Evolutionary conservation across 208 protist species (phyloP), one percentile per base, ranked within the genome.

Genomic region (Novymonas esmeraldas): DNA sequence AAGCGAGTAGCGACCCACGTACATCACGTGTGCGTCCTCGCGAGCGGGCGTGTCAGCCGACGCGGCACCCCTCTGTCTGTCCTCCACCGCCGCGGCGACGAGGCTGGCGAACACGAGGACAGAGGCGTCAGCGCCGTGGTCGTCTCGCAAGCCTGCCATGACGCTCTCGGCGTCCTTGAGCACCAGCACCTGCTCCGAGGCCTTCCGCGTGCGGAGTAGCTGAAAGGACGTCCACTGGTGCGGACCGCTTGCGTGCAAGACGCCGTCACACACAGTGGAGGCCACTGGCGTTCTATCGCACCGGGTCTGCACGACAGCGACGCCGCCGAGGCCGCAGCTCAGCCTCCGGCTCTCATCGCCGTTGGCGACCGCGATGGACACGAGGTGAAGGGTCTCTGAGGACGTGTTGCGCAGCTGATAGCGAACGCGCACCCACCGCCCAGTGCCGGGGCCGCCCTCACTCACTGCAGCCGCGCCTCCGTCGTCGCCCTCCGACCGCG

Each of bases 1-100:
- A 1, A 79, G 46, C 18, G 48, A 46, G 55, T 87, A 79, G 28
- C 70, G 64, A 6, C 81, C 81, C 31, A 81, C 60, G 42, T 82
- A 84, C 67, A 80, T 62, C 13, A 39, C 33, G 26, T 61, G 38
- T n/a, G 11, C 41, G 14, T 49, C 39, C 33, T 28, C 39, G 38
- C 39, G 39, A 29, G 28, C 24, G 10, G 26, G 22, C 26, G 46
- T 10, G 36, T 38, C 38, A 13, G 42, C 9, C 11, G 20, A 24
- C 36, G 42, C 26, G 29, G 45, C 22, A 20, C 31, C 41, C 6
- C n/a, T 2, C 4, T 14, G 18, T 36, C 18, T 36, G 3, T 45
- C 24, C 45, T n/a, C 55, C 14, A 26, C 26, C 14, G 34, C 16
- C 28, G 38, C 55, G 2, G 10, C 45, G 48, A 10, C 26, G 26